These are phyloP conservation scores for Prototheca stagnorum DNA, from an alignment of 163 green algal genomes.

Conservation along the genomic window DNA sequence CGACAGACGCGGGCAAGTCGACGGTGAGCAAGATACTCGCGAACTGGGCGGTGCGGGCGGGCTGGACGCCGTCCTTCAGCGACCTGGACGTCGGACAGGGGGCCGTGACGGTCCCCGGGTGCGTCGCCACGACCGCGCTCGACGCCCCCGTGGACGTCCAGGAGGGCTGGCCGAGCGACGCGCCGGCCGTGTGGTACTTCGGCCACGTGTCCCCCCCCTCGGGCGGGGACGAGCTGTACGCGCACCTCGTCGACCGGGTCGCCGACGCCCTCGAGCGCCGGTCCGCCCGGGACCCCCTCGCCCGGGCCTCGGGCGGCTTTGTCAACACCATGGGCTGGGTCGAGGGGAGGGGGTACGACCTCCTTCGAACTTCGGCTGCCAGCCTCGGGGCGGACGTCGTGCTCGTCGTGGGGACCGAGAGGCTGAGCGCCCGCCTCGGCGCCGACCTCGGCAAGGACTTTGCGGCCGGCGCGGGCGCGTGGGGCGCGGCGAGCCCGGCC, in stretches of 20 bases:
- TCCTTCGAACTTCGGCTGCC: conserved; percentile 50
- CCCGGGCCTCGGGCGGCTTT: conserved; percentile 45
- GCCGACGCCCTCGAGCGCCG: conserved; percentile 34
- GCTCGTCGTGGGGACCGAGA: conserved; percentile 68
- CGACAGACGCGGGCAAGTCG: conserved; percentile 72
- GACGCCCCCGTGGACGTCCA: conserved; percentile 63
- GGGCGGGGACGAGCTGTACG: conserved; percentile 22
- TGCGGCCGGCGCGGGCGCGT: too few species aligned
- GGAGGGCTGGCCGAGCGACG: conserved; percentile 52
- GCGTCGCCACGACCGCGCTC: conserved; percentile 54
- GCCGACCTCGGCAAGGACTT: conserved; percentile 1
- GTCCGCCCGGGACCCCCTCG: background rate
- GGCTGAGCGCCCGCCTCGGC: conserved; percentile 59
- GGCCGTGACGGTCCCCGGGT: conserved; percentile 55
- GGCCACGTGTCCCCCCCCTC: conserved; percentile 38
- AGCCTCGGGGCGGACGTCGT: conserved; percentile 30
- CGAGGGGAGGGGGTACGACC: conserved; percentile 75
- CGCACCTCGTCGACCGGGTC: conserved; percentile 55
- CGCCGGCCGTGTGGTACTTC: conserved; percentile 64
- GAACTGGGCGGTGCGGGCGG: conserved; percentile 71
- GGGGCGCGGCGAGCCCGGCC: too few species aligned
- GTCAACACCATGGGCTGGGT: conserved; percentile 94
- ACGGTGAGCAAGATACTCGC: conserved; percentile 67
- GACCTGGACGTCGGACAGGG: conserved; percentile 88
- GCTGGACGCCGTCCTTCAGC: conserved; percentile 52